Base-by-base conservation (phyloP, 1,284 basidiomycete species). In the Cutaneotrichosporon dermatis region DNA sequence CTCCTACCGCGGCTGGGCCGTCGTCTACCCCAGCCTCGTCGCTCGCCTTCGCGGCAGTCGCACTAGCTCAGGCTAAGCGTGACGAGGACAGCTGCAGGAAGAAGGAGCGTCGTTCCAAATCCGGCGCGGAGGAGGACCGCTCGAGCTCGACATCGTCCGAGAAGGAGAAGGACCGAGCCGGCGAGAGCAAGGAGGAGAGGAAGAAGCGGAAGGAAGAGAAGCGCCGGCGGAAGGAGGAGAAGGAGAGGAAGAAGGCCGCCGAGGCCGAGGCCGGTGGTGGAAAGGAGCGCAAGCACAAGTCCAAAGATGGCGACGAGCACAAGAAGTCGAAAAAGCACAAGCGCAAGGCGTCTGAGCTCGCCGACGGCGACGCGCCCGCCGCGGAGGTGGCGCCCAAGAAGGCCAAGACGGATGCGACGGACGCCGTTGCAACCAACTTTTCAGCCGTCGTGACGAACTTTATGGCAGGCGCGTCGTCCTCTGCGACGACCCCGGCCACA, bases 171-270 rank as follows among this genome's bases (percentile, higher is more conserved):
- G 34, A 49, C 8, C n/a, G 6, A 8, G 2, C 44, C 36, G 40
- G 51, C 49, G 33, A 51, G 43, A 36, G 37, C 50, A 40, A 55
- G 52, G 55, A 61, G 46, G 43, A 25, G 54, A 55, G 41, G 43
- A 25, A 10, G 46, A 34, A 12, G 39, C 25, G 48, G 58, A 59
- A 41, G 50, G 35, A 51, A 39, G 33, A 44, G 51, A 44, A 34
- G 55, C 53, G 52, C 13, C 52, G 52, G 33, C 10, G 52, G 42
- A 52, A 45, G 34, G 57, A 53, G 35, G 46, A 54, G 34, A 51
- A 57, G 44, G 59, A 37, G 16, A 57, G 36, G 43, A 42, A 43
- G 41, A 34, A 25, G 25, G 25, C 25, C 25, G 50, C 25, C 8
- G 46, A 48, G 34, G 37, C 39, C 36, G 12, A 40, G 39, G 12